A percentile compares a stretch with the other conserved stretches of the same genome.
Conservation (phyloP, 805 yeast species). For the Yamadazyma akitaensis region DNA sequence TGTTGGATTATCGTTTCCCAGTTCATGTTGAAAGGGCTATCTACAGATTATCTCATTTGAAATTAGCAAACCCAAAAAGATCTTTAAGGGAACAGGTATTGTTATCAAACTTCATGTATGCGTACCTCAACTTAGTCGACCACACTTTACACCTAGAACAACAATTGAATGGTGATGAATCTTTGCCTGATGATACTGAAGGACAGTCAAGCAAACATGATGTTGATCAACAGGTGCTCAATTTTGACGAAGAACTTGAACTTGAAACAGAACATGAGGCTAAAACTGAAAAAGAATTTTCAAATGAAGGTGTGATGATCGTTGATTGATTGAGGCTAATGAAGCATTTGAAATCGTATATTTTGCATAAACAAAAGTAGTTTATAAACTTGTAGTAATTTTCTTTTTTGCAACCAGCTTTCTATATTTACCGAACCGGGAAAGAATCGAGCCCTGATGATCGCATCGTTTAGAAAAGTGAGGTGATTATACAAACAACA, state of each 20-base stretch:
- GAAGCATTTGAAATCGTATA: background rate
- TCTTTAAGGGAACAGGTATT: constrained; percentile 90
- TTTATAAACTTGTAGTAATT: background rate
- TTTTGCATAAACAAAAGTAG: background rate
- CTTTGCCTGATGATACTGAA: background rate
- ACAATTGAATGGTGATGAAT: constrained; percentile 34
- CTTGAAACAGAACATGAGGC: background rate
- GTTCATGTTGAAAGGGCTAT: constrained; percentile 95
- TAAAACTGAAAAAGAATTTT: background rate
- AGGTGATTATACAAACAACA: constrained; percentile 2
- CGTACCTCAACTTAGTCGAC: constrained; percentile 90
- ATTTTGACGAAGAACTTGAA: constrained; percentile 4
- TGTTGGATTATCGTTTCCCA: constrained; percentile 85
- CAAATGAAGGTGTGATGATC: background rate
- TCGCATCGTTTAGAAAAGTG: constrained; percentile 4
- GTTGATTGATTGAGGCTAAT: background rate
- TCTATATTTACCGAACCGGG: too few species aligned
- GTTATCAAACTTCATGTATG: constrained; percentile 94
- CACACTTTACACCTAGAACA: constrained; percentile 77
- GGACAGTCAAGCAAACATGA: background rate
- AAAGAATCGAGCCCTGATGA: background rate
- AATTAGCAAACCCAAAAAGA: constrained; percentile 89
- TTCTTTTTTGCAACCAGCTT: background rate
- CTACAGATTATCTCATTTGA: constrained; percentile 86
- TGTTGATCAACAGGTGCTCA: background rate